These are phyloP conservation scores for Chrysosphaeria jannelii DNA, from an alignment of 2,329 filamentous ascomycete genomes.

Conservation along the genomic window DNA sequence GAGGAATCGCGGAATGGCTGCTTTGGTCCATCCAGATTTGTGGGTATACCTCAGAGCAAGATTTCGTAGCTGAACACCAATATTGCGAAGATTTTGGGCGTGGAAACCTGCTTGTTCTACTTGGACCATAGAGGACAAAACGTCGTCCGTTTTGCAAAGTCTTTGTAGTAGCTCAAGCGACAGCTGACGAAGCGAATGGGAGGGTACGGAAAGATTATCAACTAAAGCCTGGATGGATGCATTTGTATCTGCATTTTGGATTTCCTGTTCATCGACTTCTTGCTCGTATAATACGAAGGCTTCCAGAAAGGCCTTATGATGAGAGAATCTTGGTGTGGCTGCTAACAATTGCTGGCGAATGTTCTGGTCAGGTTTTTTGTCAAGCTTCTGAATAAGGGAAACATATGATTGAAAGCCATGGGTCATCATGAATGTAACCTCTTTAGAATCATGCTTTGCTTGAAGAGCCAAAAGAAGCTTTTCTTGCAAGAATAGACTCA, in stretches of 20 bases:
- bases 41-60: slow-evolving; percentile 33
- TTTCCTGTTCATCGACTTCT: slow-evolving; percentile 11
- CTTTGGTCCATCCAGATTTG: slow-evolving; percentile 30
- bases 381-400: slow-evolving; percentile 23
- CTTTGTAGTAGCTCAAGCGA: slow-evolving; percentile 37
- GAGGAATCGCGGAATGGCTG: slow-evolving; percentile 50
- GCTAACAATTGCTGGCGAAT: slow-evolving; percentile 36
- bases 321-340: slow-evolving; percentile 33
- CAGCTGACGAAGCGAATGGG: slow-evolving; percentile 39
- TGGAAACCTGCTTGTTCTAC: slow-evolving; percentile 56
- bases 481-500: no score
- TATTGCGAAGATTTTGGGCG: slow-evolving; percentile 41
- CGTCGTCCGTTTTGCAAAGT: slow-evolving; percentile 3
- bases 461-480: no score
- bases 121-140: slow-evolving; percentile 35
- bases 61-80: slow-evolving; percentile 67
- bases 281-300: slow-evolving; percentile 26
- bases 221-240: slow-evolving; percentile 33
- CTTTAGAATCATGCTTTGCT: no score
- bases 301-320: slow-evolving; percentile 33
- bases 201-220: slow-evolving; percentile 43
- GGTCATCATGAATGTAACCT: slow-evolving; percentile 43
- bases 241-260: slow-evolving; percentile 21
- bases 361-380: slow-evolving; percentile 23
- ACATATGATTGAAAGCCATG: slow-evolving; percentile 47